These are phyloP conservation scores for Fraxinus dipetala DNA, from an alignment of 305 asterid genomes.

Conservation along the genomic window DNA sequence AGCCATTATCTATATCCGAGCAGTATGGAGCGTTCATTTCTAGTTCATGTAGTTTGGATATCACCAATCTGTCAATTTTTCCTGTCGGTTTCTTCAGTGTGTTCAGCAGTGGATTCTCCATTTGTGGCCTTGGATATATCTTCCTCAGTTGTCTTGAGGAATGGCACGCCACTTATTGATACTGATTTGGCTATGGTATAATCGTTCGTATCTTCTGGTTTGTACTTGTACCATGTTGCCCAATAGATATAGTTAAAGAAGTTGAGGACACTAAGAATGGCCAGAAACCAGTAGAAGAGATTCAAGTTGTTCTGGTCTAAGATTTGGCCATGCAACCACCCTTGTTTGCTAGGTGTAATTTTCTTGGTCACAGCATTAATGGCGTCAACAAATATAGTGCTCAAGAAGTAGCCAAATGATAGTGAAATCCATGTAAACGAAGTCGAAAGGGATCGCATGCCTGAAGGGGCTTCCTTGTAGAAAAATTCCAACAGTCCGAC, in stretches of 20 bases:
- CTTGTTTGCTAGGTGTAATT: conserved; percentile 26
- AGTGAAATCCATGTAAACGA: conserved; percentile 47
- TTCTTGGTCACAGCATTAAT: conserved; percentile 32
- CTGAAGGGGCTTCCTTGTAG: conserved; percentile 44
- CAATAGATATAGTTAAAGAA: conserved; percentile 41
- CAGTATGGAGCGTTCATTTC: not conserved
- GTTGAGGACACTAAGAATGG: conserved; percentile 40
- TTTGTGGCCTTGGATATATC: conserved; percentile 1
- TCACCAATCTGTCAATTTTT: conserved; percentile 6
- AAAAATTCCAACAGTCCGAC: conserved; percentile 48
- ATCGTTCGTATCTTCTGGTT: conserved; percentile 3
- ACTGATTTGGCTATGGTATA: conserved; percentile 18
- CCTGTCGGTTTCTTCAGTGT: not conserved
- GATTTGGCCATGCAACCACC: conserved; percentile 43
- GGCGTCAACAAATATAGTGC: conserved; percentile 36
- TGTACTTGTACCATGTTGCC: conserved; percentile 48
- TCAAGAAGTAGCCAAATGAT: conserved; percentile 44
- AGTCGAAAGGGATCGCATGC: conserved; percentile 51
- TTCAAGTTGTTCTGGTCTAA: conserved; percentile 37
- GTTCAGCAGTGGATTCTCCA: conserved; percentile 12
- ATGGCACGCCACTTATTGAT: conserved; percentile 34
- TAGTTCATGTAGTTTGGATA: not conserved
- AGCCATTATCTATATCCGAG: not conserved
- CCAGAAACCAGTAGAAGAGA: conserved; percentile 45
- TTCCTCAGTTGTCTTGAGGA: conserved; percentile 15